Conservation (phyloP, 2,329 filamentous ascomycete species). For the Domatiomyces catenatus region DNA sequence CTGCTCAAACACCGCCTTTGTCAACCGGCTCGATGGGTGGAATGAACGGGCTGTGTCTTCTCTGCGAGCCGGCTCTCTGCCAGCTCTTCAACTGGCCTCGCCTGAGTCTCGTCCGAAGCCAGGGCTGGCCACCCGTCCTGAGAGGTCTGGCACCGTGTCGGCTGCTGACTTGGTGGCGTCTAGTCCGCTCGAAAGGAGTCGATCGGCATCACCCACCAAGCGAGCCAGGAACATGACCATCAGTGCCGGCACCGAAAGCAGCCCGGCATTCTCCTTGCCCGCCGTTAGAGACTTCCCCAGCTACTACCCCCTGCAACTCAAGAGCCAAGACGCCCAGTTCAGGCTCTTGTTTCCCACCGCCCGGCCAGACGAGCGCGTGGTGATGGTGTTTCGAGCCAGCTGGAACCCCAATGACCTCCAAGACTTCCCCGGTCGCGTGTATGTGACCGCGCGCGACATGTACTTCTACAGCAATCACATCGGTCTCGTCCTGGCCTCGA, state of each 20-base stretch:
- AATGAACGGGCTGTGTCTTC: slow-evolving; percentile 27
- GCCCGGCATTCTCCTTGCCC: slow-evolving; percentile 22
- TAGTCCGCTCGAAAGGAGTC: slow-evolving; percentile 11
- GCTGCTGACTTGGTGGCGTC: neutral
- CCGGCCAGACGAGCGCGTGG: slow-evolving; percentile 60
- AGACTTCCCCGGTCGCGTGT: slow-evolving; percentile 71
- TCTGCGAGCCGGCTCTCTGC: slow-evolving; percentile 11
- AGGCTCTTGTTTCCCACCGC: slow-evolving; percentile 76
- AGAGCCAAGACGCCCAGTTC: slow-evolving; percentile 84
- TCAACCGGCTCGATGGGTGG: slow-evolving; percentile 45
- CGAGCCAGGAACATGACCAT: slow-evolving; percentile 40
- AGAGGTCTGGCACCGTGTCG: neutral
- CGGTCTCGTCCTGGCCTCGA: slow-evolving; percentile 72
- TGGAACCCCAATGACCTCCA: slow-evolving; percentile 67
- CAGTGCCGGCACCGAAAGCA: slow-evolving; percentile 35
- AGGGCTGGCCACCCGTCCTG: slow-evolving; percentile 4
- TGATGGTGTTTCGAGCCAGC: slow-evolving; percentile 82
- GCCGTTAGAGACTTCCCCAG: slow-evolving; percentile 42
- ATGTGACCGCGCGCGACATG: slow-evolving; percentile 71
- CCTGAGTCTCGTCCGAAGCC: slow-evolving; percentile 12
- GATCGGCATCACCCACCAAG: slow-evolving; percentile 18
- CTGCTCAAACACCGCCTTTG: slow-evolving; percentile 62
- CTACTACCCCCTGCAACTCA: slow-evolving; percentile 66
- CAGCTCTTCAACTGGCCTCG: slow-evolving; percentile 8
- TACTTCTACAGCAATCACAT: slow-evolving; percentile 96